Evolutionary conservation across 257 asterid genomes (phyloP).

Genomic region (Hygrophila difformis): DNA sequence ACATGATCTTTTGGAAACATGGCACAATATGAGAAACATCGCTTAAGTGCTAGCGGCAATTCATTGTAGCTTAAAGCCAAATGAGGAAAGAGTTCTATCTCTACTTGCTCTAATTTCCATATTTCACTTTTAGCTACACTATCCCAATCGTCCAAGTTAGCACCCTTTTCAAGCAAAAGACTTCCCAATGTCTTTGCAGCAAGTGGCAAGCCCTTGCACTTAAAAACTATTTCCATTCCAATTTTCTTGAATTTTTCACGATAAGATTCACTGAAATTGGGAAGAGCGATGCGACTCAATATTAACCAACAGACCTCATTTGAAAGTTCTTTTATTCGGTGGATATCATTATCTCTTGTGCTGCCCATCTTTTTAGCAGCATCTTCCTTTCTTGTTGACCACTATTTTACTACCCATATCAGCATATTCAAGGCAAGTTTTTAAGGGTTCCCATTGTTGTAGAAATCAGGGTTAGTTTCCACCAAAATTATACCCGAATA

Average conservation of each 20-base stretch:
- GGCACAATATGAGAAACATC: constrained; percentile 37
- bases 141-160: constrained; percentile 22
- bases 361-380: not conserved
- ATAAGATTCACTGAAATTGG: not conserved
- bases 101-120: constrained; percentile 22
- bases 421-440: not conserved
- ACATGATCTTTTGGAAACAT: constrained; percentile 24
- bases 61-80: constrained; percentile 17
- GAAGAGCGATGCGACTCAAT: not conserved
- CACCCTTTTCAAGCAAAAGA: constrained; percentile 16
- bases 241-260: constrained; percentile 10
- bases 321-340: too few relatives aligned
- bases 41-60: constrained; percentile 16
- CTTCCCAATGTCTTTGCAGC: constrained; percentile 26
- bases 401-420: not conserved
- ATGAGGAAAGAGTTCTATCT: constrained; percentile 5
- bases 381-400: not conserved
- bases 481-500: too few relatives aligned
- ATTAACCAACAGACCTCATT: not conserved
- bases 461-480: too few relatives aligned
- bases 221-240: constrained; percentile 21
- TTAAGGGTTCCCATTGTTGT: not conserved
- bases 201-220: constrained; percentile 35
- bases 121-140: constrained; percentile 18
- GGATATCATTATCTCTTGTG: not conserved